Percentiles rank a stretch among this genome's conserved stretches.
Evolutionary conservation across 441 rosid species (phyloP).

Genomic region (Aleurites moluccanus): DNA sequence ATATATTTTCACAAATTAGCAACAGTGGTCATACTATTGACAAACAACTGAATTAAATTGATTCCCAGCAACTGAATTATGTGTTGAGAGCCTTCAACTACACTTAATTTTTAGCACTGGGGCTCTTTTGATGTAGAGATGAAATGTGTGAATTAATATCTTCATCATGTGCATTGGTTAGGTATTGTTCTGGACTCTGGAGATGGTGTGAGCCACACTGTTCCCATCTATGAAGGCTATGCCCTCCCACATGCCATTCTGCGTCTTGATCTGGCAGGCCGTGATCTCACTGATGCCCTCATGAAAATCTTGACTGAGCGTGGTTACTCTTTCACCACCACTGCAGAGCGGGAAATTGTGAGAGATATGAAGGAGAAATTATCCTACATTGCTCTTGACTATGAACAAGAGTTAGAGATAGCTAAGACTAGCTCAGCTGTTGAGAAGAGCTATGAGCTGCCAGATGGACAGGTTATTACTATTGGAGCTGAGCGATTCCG

Average conservation of each 20-base stretch:
- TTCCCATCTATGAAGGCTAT: conserved; percentile 65
- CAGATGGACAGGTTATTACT: conserved; percentile 75
- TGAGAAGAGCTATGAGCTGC: conserved; percentile 71
- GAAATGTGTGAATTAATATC: not conserved
- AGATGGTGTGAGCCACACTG: conserved; percentile 71
- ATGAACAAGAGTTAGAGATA: conserved; percentile 62
- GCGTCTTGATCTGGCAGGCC: conserved; percentile 75
- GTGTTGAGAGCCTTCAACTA: not conserved
- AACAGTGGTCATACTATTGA: not conserved
- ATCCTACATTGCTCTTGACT: conserved; percentile 67
- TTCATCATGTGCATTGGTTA: conserved; percentile 17
- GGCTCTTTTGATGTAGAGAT: not conserved
- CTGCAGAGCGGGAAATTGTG: conserved; percentile 75
- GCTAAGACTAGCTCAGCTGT: conserved; percentile 55
- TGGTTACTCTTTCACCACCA: conserved; percentile 70
- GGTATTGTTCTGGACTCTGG: conserved; percentile 65
- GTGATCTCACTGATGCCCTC: conserved; percentile 72
- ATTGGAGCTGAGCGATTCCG: conserved; percentile 75
- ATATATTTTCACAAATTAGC: not conserved
- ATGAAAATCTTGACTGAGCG: conserved; percentile 72
- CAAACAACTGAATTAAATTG: not conserved
- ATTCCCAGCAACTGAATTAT: not conserved
- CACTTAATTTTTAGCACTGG: not conserved
- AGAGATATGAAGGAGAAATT: conserved; percentile 77
- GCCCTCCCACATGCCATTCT: conserved; percentile 73